Evolutionary conservation across 441 rosid genomes (phyloP).

Genomic region (Macaranga tanarius): DNA sequence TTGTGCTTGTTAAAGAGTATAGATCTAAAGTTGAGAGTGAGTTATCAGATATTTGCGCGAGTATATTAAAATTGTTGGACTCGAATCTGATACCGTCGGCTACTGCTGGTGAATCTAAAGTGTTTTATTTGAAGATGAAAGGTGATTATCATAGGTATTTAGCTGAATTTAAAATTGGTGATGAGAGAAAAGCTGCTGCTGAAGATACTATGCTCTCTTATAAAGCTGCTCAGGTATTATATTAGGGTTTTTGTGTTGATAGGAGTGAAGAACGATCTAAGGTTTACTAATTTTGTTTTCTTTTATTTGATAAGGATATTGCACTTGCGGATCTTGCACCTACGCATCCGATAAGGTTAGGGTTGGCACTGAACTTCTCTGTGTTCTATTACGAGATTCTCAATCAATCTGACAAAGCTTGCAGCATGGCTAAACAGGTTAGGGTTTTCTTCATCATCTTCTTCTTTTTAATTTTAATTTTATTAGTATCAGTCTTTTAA

Average conservation of each 20-base stretch:
- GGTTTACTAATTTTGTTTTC: not conserved
- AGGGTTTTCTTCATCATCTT: not conserved
- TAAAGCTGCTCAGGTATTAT: constrained; percentile 72
- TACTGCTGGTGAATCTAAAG: constrained; percentile 71
- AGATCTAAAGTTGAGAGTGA: constrained; percentile 88
- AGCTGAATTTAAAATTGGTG: constrained; percentile 82
- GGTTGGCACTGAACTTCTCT: constrained; percentile 78
- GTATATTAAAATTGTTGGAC: constrained; percentile 60
- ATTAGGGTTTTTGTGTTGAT: not conserved
- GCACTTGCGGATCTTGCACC: constrained; percentile 80
- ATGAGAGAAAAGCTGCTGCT: constrained; percentile 78
- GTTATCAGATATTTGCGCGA: constrained; percentile 69
- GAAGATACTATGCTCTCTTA: constrained; percentile 86
- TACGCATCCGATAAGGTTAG: constrained; percentile 84
- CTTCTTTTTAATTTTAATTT: not conserved
- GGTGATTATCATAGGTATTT: constrained; percentile 82
- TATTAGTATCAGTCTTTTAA: not conserved
- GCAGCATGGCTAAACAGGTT: constrained; percentile 93
- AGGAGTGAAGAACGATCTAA: too few species aligned
- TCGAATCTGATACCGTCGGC: constrained; percentile 79
- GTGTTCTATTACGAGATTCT: constrained; percentile 91
- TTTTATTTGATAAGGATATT: constrained; percentile 44
- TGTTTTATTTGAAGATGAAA: constrained; percentile 87
- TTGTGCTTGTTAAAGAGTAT: constrained; percentile 75
- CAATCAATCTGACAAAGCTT: constrained; percentile 80